Percentiles rank a stretch among this genome's conserved stretches.
phyloP scores from a whole-genome alignment of 352 stramenopile species.

The Phytopythium mirpurense region DNA sequence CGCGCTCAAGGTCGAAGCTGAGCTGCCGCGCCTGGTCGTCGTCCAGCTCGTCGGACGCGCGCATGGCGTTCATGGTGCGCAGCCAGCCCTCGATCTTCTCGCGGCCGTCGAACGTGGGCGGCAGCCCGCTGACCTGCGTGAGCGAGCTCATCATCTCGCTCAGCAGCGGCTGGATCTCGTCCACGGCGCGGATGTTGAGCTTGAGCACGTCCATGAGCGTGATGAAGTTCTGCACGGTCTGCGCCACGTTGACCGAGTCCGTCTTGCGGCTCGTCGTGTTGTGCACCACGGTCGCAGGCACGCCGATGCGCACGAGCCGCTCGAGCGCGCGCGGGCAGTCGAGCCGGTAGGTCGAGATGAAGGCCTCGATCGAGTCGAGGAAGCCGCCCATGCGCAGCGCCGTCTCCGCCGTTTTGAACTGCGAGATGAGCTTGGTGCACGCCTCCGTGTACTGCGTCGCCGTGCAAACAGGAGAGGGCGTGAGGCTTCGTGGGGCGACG shows the following conservation, averaged over 20 bases:
- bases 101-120: constrained; percentile 91
- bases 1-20: constrained; percentile 93
- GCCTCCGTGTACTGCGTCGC: constrained; percentile 89
- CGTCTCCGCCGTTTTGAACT: constrained; percentile 97
- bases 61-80: constrained; percentile 94
- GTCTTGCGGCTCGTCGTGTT: constrained; percentile 77
- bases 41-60: constrained; percentile 93
- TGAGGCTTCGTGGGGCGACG: no score
- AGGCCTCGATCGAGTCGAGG: constrained; percentile 67
- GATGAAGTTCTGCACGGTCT: constrained; percentile 98
- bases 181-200: constrained; percentile 95
- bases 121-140: constrained; percentile 91
- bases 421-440: constrained; percentile 96
- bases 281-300: constrained; percentile 90
- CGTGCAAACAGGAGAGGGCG: constrained; percentile 2
- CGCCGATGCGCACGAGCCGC: constrained; percentile 91
- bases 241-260: constrained; percentile 89
- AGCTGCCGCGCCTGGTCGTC: constrained; percentile 95
- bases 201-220: constrained; percentile 98
- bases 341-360: constrained; percentile 94
- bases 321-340: constrained; percentile 95
- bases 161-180: constrained; percentile 96
- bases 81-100: constrained; percentile 95
- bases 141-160: constrained; percentile 95
- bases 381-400: constrained; percentile 81